Conservation (phyloP, 805 yeast species). For the Suhomyces sp. region DNA sequence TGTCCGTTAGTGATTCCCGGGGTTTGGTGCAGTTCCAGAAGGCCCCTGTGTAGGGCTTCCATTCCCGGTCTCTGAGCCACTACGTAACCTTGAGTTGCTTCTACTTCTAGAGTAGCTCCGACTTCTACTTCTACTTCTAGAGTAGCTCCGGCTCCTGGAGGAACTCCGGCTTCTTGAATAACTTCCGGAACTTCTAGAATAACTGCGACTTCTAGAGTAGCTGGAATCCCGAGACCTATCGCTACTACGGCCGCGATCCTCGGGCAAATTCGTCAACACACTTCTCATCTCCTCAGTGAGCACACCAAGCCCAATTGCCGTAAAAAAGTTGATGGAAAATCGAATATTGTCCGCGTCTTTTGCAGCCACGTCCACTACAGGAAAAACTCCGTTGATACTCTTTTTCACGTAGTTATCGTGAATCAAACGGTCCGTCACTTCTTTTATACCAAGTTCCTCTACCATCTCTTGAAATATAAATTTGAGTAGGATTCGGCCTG, state of each 20-base stretch:
- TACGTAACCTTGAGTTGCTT: constrained; percentile 8
- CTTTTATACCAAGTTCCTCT: constrained; percentile 65
- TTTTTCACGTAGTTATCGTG: constrained; percentile 51
- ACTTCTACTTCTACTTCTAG: constrained; percentile 8
- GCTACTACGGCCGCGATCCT: constrained; percentile 16
- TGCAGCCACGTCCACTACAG: constrained; percentile 34
- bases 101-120: constrained; percentile 8
- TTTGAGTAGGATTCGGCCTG: constrained; percentile 77
- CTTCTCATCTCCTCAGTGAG: constrained; percentile 81
- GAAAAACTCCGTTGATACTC: constrained; percentile 60
- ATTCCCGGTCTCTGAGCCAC: neutral
- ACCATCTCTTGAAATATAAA: constrained; percentile 76
- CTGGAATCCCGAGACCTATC: constrained; percentile 16
- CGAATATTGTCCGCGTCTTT: constrained; percentile 52
- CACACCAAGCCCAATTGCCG: constrained; percentile 86
- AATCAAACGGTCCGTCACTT: constrained; percentile 46
- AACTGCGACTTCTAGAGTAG: constrained; percentile 13
- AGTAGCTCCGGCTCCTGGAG: constrained; percentile 12
- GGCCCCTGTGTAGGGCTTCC: neutral
- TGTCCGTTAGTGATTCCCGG: neutral
- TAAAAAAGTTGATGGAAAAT: constrained; percentile 85
- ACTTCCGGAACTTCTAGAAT: constrained; percentile 16
- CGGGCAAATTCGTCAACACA: constrained; percentile 36
- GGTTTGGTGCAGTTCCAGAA: neutral
- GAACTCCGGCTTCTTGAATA: constrained; percentile 9